Conservation (phyloP, 345 rosid species). For the Gossypium mustelinum region DNA sequence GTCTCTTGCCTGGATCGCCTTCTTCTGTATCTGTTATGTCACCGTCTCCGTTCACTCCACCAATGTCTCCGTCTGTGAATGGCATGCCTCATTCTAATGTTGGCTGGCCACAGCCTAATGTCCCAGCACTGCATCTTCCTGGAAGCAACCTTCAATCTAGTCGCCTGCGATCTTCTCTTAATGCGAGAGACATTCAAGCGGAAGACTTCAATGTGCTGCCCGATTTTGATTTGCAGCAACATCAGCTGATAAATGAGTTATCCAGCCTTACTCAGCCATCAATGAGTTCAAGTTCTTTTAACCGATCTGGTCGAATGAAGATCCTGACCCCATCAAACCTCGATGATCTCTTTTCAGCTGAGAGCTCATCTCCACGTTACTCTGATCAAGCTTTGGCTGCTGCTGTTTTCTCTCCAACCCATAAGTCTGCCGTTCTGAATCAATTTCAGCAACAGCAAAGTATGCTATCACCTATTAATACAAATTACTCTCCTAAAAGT, state of each 20-base stretch:
- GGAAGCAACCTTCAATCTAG: conserved; percentile 83
- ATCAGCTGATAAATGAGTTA: conserved; percentile 56
- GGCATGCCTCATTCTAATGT: conserved; percentile 66
- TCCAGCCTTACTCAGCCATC: conserved; percentile 47
- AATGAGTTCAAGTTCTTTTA: conserved; percentile 43
- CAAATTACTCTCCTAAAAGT: conserved; percentile 51
- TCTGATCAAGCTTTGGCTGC: conserved; percentile 52
- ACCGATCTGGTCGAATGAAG: conserved; percentile 70
- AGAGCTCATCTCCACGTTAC: conserved; percentile 60
- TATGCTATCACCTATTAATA: conserved; percentile 77
- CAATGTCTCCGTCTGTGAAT: conserved; percentile 75
- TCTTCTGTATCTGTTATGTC: conserved; percentile 72
- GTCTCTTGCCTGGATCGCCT: conserved; percentile 78
- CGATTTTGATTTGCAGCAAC: conserved; percentile 73
- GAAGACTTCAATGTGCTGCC: conserved; percentile 60
- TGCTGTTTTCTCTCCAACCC: conserved; percentile 57
- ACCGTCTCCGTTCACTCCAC: conserved; percentile 79
- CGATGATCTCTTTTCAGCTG: conserved; percentile 62
- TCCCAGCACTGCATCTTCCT: conserved; percentile 74
- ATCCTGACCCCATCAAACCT: conserved; percentile 74
- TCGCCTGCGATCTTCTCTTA: conserved; percentile 76
- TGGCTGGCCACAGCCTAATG: conserved; percentile 88
- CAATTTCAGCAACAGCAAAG: conserved; percentile 68
- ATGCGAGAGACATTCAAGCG: conserved; percentile 61
- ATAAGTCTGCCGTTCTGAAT: conserved; percentile 52